phyloP scores from a whole-genome alignment of 768 basidiomycete genomes.

The Leccinum truebloodii region DNA sequence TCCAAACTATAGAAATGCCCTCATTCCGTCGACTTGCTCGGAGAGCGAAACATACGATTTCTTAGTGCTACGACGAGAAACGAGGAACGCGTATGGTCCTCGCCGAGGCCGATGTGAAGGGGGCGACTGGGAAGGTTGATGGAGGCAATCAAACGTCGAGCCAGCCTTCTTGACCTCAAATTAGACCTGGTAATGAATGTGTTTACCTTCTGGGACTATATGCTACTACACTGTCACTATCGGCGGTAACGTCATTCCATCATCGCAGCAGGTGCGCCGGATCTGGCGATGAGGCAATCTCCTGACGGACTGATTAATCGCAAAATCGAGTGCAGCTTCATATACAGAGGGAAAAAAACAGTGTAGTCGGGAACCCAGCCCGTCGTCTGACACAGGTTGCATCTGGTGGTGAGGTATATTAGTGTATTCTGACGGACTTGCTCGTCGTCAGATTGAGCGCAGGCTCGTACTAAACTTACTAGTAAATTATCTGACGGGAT shows the following conservation, averaged over 20 bases:
- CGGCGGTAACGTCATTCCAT: not conserved
- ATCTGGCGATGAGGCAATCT: not conserved
- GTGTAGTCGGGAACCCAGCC: too few species aligned
- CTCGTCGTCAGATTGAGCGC: too few species aligned
- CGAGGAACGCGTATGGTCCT: not conserved
- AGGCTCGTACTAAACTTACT: too few species aligned
- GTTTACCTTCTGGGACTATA: not conserved
- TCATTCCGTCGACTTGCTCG: too few species aligned
- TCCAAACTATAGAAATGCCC: too few species aligned
- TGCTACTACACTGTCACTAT: not conserved
- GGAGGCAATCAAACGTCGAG: not conserved
- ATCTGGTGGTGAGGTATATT: too few species aligned
- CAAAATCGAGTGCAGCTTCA: not conserved
- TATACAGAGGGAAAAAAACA: too few species aligned
- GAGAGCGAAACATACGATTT: too few species aligned
- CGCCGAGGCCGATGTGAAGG: not conserved
- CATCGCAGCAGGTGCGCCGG: not conserved
- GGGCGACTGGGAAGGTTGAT: not conserved
- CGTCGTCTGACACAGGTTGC: too few species aligned
- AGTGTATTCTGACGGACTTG: too few species aligned
- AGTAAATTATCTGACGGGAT: not conserved
- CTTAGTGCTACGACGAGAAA: not conserved
- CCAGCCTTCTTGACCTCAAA: not conserved
- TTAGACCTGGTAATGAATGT: not conserved
- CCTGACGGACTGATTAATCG: not conserved